Base-by-base conservation (phyloP, 148 eudicot genomes). In the Persicaria maculosa region DNA sequence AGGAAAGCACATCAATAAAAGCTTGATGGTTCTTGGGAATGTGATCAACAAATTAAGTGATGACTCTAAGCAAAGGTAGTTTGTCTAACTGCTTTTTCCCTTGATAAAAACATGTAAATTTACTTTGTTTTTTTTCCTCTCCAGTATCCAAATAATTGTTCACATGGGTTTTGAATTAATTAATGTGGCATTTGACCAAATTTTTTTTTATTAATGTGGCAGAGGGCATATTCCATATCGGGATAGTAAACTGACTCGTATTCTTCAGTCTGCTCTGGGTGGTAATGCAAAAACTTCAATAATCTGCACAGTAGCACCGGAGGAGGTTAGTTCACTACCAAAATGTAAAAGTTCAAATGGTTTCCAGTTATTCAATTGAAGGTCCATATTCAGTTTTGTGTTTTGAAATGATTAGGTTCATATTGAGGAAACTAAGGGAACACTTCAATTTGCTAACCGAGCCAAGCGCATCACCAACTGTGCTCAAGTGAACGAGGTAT, bases 231-330 rank as follows among this genome's bases (percentile, higher is more conserved):
- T 95, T 84, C 99, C 99, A 58, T 95, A 92, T 78, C 96, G 99
- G 55, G 99, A 95, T 74, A 95, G 99, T 76, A 95, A 95, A 81
- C 85, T 95, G 80, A 95, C 99, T 73, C 97, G 97, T 46, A 95
- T 95, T 72, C 99, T 95, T 78, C 99, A 95, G 79, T 93, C 91
- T 83, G 96, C 99, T 74, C 94, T 95, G 67, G 99, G 99, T 76
- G 99, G 99, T 74, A 95, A 95, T 90, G 99, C 97, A 25, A 95
- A 95, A 85, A 95, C 99, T 57, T 92, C 96, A 78, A 95, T 95
- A 50, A 95, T 95, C 75, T 95, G 99, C 77, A 95, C 99, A 19
- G 86, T 95, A 50, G 96, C 97, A 73, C 99, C 99, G 50, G 99
- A 95, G 79, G 99, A 95, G 94, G 97, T 80, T 55, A 44, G 55